These are phyloP conservation scores for Onygenales sp. DNA, from an alignment of 2,329 filamentous ascomycete genomes.

Conservation along the genomic window DNA sequence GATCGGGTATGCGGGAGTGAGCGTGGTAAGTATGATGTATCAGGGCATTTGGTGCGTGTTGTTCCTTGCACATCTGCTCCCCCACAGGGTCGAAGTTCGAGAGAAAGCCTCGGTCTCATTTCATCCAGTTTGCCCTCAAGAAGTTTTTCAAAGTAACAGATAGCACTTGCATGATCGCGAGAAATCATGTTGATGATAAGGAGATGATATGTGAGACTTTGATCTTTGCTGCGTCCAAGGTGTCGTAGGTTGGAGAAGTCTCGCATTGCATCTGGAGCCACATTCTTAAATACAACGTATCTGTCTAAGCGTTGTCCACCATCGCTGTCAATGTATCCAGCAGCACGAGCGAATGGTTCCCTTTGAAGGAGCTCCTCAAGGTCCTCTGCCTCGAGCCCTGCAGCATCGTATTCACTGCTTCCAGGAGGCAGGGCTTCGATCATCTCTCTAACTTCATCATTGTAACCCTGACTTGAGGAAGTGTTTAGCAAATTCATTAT, in stretches of 20 bases:
- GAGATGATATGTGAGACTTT: neutral
- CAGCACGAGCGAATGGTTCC: neutral
- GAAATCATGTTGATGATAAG: conserved; percentile 1
- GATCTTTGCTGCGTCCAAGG: neutral
- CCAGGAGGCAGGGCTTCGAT: neutral
- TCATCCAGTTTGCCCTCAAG: neutral
- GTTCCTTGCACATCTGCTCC: neutral
- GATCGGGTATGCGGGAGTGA: neutral
- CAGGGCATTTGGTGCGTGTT: neutral
- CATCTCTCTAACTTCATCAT: neutral
- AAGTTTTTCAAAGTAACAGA: neutral
- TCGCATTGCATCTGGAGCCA: neutral
- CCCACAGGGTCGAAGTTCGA: neutral
- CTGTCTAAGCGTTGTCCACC: neutral
- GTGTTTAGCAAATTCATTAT: neutral
- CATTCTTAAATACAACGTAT: neutral
- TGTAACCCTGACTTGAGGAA: neutral
- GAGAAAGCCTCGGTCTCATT: neutral
- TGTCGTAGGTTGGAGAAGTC: neutral
- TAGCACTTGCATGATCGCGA: neutral
- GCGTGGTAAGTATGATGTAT: conserved; percentile 1
- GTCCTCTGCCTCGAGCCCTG: neutral
- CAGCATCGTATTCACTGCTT: conserved; percentile 2
- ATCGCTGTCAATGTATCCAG: neutral
- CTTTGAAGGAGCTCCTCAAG: conserved; percentile 1